Percentiles rank a stretch among this genome's conserved stretches.
Evolutionary conservation across 257 asterid genomes (phyloP).

Genomic region (Plectranthus barbatus): DNA sequence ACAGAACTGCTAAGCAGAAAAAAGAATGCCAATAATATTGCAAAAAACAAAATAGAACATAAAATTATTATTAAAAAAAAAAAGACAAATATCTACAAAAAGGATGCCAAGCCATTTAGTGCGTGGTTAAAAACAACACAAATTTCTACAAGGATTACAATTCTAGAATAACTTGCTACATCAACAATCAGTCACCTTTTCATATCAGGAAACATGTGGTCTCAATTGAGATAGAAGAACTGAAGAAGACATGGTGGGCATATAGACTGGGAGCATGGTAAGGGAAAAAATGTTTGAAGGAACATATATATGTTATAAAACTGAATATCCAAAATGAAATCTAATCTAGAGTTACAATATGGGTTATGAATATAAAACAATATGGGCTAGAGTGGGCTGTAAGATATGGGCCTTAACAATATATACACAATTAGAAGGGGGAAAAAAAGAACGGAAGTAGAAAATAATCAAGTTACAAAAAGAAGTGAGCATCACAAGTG

Average conservation of each 20-base stretch:
- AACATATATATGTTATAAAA: no score
- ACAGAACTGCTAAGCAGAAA: not conserved
- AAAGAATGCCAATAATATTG: not conserved
- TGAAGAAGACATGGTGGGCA: constrained; percentile 1
- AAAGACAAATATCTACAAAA: not conserved
- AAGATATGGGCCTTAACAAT: no score
- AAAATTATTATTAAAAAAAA: no score
- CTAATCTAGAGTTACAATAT: no score
- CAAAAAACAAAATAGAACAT: not conserved
- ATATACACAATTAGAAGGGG: no score
- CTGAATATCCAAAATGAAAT: no score
- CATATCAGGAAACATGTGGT: not conserved
- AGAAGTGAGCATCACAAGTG: not conserved
- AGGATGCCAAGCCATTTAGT: not conserved
- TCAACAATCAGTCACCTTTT: not conserved
- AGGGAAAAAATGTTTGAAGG: not conserved
- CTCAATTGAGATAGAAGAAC: not conserved
- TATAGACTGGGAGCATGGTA: not conserved
- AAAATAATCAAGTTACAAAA: not conserved
- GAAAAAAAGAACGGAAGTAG: not conserved
- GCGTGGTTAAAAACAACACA: no score
- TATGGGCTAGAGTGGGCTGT: no score
- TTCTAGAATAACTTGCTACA: not conserved
- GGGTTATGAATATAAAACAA: no score
- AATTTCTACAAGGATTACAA: not conserved